A percentile compares a stretch with the other conserved stretches of the same genome.
phyloP scores from a whole-genome alignment of 345 rosid species.

The Bruguiera parviflora region DNA sequence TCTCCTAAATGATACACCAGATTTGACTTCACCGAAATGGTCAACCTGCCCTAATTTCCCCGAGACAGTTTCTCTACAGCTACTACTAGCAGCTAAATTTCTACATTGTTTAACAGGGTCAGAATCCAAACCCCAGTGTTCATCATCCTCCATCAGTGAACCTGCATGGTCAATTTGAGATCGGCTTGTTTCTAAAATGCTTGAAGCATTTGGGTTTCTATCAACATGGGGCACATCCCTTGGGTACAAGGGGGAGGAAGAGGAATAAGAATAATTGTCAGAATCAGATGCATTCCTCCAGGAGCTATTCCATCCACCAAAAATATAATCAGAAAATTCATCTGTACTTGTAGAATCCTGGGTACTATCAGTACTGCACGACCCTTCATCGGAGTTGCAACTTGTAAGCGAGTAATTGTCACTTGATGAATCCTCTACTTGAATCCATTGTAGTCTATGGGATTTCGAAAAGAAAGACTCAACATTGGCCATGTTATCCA shows the following conservation, averaged over 20 bases:
- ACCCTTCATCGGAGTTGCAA: constrained; percentile 83
- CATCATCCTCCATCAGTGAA: neutral
- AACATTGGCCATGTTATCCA: constrained; percentile 37
- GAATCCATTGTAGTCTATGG: constrained; percentile 53
- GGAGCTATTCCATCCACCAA: constrained; percentile 55
- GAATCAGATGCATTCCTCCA: constrained; percentile 52
- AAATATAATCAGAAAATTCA: constrained; percentile 66
- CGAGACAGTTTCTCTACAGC: constrained; percentile 38
- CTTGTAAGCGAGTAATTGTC: constrained; percentile 80
- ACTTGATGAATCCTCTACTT: constrained; percentile 80
- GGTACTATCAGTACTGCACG: constrained; percentile 81
- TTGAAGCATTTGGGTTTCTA: constrained; percentile 23
- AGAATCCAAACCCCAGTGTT: constrained; percentile 25
- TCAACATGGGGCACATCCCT: constrained; percentile 37
- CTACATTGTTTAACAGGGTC: constrained; percentile 39
- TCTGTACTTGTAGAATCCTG: constrained; percentile 63
- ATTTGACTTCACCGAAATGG: constrained; percentile 36
- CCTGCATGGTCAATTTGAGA: constrained; percentile 19
- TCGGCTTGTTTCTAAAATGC: constrained; percentile 25
- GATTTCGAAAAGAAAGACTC: constrained; percentile 63
- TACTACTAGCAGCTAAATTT: constrained; percentile 27
- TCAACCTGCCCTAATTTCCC: constrained; percentile 35
- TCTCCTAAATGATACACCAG: constrained; percentile 38
- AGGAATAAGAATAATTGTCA: constrained; percentile 52
- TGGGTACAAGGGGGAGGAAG: constrained; percentile 52